Percentiles rank a stretch among this genome's conserved stretches.
Evolutionary conservation across 1,284 basidiomycete species (phyloP).

Genomic region (Cryptococcus deneoformans): DNA sequence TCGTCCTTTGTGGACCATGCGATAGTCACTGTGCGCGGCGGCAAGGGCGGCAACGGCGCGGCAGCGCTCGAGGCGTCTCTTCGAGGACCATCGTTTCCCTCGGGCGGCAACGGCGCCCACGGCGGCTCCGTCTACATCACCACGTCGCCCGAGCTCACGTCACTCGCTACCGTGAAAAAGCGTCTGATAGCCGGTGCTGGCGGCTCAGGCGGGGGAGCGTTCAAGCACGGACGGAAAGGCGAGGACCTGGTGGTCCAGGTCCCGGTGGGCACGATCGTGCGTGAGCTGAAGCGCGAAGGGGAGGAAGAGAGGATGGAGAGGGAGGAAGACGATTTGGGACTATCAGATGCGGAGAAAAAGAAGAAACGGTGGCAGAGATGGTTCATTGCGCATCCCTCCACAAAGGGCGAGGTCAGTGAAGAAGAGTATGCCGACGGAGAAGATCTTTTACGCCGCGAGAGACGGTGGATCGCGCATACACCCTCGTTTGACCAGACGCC

Average conservation of each 20-base stretch:
- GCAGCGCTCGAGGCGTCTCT: constrained; percentile 79
- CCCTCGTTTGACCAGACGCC: constrained; percentile 48
- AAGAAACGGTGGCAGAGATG: constrained; percentile 56
- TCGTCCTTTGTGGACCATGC: constrained; percentile 77
- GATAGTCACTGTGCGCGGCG: constrained; percentile 70
- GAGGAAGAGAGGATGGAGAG: constrained; percentile 55
- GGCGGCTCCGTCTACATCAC: constrained; percentile 83
- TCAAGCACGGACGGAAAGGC: constrained; percentile 74
- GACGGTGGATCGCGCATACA: constrained; percentile 51
- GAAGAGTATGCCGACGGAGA: constrained; percentile 75
- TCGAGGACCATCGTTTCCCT: constrained; percentile 74
- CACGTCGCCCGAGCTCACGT: constrained; percentile 70
- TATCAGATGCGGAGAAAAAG: constrained; percentile 36
- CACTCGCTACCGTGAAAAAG: constrained; percentile 67
- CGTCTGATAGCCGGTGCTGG: constrained; percentile 68
- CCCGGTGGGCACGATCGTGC: constrained; percentile 83
- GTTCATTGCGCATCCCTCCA: constrained; percentile 34
- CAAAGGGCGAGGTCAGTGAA: constrained; percentile 40
- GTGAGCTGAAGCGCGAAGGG: constrained; percentile 60
- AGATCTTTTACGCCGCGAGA: constrained; percentile 59
- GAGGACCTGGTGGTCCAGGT: constrained; percentile 71
- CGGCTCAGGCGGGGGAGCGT: constrained; percentile 71
- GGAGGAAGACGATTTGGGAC: constrained; percentile 21
- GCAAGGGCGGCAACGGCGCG: constrained; percentile 77
- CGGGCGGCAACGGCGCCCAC: constrained; percentile 83